Conservation (phyloP, 257 asterid genomes). For the Paraleonurus japonicus region DNA sequence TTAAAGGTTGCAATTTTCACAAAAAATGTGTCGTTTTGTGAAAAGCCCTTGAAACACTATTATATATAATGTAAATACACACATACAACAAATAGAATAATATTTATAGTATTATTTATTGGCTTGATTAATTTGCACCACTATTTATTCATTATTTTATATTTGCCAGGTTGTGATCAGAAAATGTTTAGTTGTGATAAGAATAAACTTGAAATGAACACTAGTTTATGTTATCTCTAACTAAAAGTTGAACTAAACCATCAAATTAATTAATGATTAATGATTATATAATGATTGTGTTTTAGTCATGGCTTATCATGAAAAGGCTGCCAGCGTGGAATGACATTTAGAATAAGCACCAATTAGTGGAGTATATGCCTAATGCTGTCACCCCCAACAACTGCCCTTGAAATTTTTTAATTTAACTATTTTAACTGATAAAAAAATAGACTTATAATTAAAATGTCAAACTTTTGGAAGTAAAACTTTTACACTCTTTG, state of each 20-base stretch:
- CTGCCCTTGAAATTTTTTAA: slow-evolving; percentile 17
- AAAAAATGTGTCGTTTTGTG: too few relatives aligned
- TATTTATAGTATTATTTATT: neutral
- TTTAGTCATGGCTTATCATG: slow-evolving; percentile 19
- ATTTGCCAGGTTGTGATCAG: slow-evolving; percentile 3
- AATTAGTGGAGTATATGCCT: neutral
- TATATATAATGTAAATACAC: too few relatives aligned
- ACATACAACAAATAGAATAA: neutral
- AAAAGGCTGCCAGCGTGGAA: slow-evolving; percentile 25
- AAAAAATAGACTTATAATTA: neutral
- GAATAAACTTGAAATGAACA: neutral
- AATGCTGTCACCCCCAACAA: slow-evolving; percentile 11
- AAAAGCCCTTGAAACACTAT: too few relatives aligned
- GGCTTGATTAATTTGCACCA: neutral
- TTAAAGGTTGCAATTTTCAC: too few relatives aligned
- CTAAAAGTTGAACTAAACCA: neutral
- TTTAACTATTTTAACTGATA: neutral
- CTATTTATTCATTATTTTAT: neutral
- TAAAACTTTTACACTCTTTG: too few relatives aligned
- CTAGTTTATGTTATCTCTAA: slow-evolving; percentile 11
- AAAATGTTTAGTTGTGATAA: neutral
- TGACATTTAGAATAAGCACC: slow-evolving; percentile 9
- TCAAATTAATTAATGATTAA: slow-evolving; percentile 2
- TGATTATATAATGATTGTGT: neutral
- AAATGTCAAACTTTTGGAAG: too few relatives aligned